Base-by-base conservation (phyloP, 2,329 filamentous ascomycete genomes). In the Colletotrichum coccodes region DNA sequence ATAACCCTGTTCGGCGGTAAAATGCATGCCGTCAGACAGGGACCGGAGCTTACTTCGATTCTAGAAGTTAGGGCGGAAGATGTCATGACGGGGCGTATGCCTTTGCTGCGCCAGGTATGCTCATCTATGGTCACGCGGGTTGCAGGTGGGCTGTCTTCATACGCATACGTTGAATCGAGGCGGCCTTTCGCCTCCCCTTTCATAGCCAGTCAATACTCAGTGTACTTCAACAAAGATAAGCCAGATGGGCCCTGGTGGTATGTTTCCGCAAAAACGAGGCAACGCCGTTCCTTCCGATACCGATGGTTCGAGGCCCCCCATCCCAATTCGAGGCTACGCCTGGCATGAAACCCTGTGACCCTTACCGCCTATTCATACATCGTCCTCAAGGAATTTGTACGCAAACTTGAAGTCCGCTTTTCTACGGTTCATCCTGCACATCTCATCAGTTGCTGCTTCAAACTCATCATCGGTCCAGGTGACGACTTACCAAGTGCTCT, bases 391-490 rank as follows among this genome's bases (percentile, higher is more conserved):
- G 83, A 96, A 98, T 82, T 97, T 97, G 86, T 98, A 98, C 69
- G 94, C 92, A 82, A 98, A 98, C 83, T 97, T 97, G 86, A 98
- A 98, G 80, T 98, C 95, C 64, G 94, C 95, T 85, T 98, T 98
- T 79, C 95, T 87, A 73, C 95, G 93, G 81, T 98, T 98, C 95
- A 98, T 98, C 95, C 95, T 98, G 77, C 23, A 6, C 30, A 32
- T 16, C 3, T 23, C 14, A 61, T 76, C 71, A 77, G 71, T 30
- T n/a, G 6, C 18, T 11, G 26, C 30, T 64, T 42, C 38, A 21
- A 26, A 30, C 21, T 50, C 0, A 52, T 44, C 18, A 6, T 36
- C 32, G 9, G n/a, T 16, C 6, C 12, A 23, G 50, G n/a, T 6
- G 12, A 34, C 6, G 50, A 85, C 92, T 82, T 83, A 98, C 96